Evolutionary conservation across 208 protist species (phyloP), one percentile per base, ranked within the genome.

Genomic region (Porcisia deanei): DNA sequence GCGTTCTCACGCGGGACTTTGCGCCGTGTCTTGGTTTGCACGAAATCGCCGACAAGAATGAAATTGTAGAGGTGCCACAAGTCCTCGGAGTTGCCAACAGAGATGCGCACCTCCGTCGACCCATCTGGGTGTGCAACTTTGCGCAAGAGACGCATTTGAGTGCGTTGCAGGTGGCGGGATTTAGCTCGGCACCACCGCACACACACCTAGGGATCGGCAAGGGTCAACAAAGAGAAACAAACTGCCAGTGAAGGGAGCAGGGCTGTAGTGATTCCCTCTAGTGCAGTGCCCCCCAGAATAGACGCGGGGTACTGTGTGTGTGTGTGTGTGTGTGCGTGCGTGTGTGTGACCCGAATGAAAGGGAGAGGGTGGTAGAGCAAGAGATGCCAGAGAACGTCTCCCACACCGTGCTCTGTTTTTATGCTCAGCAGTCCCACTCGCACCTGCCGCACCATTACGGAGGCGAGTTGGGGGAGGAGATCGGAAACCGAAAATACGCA

Each of bases 51-150:
- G 0, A 86, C 83, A 20, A 93, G 58, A 25, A 99, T 91, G 25
- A 99, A 83, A 81, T 99, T 99, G 88, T 99, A 99, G 7, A 97
- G 77, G 79, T 99, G 97, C 98, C 98, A 99, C 76, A 99, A 80
- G 76, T 99, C 98, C 67, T 99, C 98, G 2, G 84, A 76, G 47
- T 85, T 90, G 68, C 60, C 75, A 4, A 98, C 92, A 3, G 95
- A 97, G 0, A 98, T 78, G 69, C 93, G 86, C 60, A 99, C 83
- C 71, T 96, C 90, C 9, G 98, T 87, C 14, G 75, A 82, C n/a
- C 98, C 98, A 70, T 94, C 89, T 3, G 83, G 60, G 54, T 88
- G 75, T 8, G 81, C 65, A 1, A 74, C 61, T 41, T 88, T 88
- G 53, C 87, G 80, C 52, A 95, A 41, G 2, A 97, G 79, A 16